Conservation (phyloP, 257 asterid genomes). For the Nicotiana attenuata region DNA sequence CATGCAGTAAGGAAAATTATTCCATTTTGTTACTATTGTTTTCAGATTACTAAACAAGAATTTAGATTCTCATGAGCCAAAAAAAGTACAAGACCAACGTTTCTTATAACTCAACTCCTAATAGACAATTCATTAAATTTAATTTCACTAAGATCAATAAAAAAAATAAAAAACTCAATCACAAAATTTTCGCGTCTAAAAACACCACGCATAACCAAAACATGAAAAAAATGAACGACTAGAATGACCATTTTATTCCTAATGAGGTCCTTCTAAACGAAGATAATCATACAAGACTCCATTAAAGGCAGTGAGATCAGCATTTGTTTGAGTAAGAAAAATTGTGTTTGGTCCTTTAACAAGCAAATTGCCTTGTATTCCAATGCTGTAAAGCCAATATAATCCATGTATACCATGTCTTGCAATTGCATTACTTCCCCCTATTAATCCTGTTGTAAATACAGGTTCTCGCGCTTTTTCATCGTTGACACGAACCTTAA, state of each 20-base stretch:
- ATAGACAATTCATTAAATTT: too few species aligned
- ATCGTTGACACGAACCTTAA: conserved; percentile 41
- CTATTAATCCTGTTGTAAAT: conserved; percentile 37
- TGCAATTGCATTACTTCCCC: conserved; percentile 52
- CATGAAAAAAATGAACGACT: too few species aligned
- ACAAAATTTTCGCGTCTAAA: too few species aligned
- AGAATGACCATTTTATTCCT: background rate
- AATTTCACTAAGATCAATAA: too few species aligned
- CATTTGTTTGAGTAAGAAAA: conserved; percentile 30
- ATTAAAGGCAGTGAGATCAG: conserved; percentile 4
- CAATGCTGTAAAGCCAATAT: conserved; percentile 20
- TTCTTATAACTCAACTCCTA: too few species aligned
- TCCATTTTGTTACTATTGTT: too few species aligned
- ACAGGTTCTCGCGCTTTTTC: conserved; percentile 12
- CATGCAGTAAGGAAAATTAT: too few species aligned
- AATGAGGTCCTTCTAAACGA: conserved; percentile 35
- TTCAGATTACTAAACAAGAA: too few species aligned
- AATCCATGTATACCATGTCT: conserved; percentile 43
- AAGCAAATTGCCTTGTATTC: conserved; percentile 24
- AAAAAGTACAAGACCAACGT: too few species aligned
- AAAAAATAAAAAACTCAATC: too few species aligned
- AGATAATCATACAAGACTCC: conserved; percentile 54
- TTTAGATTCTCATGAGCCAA: too few species aligned
- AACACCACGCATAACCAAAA: too few species aligned
- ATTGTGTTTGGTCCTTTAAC: conserved; percentile 36